Conservation (phyloP, 805 yeast species). For the Candida succiphila region DNA sequence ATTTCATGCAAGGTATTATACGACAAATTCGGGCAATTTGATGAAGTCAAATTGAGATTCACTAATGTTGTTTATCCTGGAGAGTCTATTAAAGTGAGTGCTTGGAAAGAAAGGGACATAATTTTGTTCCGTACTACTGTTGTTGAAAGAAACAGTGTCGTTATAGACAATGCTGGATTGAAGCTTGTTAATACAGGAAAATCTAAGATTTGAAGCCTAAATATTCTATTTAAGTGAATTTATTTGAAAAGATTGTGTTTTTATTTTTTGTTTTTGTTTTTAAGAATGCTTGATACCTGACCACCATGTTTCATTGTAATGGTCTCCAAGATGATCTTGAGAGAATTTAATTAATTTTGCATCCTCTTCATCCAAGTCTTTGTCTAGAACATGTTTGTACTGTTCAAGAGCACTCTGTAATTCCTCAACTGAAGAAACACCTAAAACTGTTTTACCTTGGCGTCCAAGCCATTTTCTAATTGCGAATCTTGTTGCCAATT, state of each 20-base stretch:
- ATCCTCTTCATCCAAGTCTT: constrained; percentile 31
- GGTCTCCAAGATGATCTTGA: constrained; percentile 36
- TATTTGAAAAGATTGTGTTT: neutral
- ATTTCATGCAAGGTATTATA: constrained; percentile 63
- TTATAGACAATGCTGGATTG: constrained; percentile 81
- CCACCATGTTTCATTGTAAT: constrained; percentile 59
- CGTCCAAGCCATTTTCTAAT: constrained; percentile 43
- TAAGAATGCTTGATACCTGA: constrained; percentile 20
- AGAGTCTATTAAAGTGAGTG: constrained; percentile 68
- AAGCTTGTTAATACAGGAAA: constrained; percentile 29
- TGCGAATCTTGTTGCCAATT: constrained; percentile 71
- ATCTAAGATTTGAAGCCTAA: constrained; percentile 13
- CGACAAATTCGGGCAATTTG: constrained; percentile 73
- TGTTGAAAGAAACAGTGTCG: constrained; percentile 67
- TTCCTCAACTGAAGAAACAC: constrained; percentile 59
- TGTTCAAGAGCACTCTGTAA: constrained; percentile 51
- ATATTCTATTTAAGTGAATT: neutral
- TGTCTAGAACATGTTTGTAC: constrained; percentile 37
- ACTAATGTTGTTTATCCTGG: constrained; percentile 93
- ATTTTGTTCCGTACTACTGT: constrained; percentile 77
- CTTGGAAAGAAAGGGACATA: constrained; percentile 73
- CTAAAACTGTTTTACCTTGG: constrained; percentile 62
- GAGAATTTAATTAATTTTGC: constrained; percentile 30
- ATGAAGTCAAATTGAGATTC: constrained; percentile 84
- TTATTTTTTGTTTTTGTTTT: neutral